Evolutionary conservation across 768 basidiomycete genomes (phyloP), one percentile per base, ranked within the genome.

Genomic region (Lanmaoa rubissima): DNA sequence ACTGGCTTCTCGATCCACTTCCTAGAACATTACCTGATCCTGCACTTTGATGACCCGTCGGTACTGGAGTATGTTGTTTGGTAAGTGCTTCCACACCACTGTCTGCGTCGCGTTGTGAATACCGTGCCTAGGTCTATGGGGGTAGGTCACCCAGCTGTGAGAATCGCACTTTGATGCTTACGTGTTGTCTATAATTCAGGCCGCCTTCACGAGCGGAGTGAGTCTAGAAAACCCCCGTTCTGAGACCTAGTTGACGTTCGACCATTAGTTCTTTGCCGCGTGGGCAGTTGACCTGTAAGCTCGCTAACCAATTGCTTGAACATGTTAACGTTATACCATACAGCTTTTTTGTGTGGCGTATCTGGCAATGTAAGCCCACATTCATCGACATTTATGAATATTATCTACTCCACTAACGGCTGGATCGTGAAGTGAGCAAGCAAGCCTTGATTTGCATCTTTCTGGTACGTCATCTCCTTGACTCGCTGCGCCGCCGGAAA

Each of bases 341-440:
- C 44, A 64, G 63, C 8, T 61, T 48, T 32, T 65, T 61, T 21
- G 38, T 65, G 26, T 64, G 63, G 63, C 63, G 63, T 19, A 54
- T 65, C 19, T 57, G 59, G 59, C 55, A 56, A 48, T 17, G 63
- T 64, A 47, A 55, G 63, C 34, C 10, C 26, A 24, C 26, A 9
- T 31, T 31, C 28, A 7, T 31, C 28, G 28, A 31, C 28, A 8
- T 31, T 8, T 0, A 26, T 38, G 13, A 14, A 2, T 31, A 7
- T 40, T 26, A 0, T 1, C 28, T 31, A 7, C 8, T 17, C 16
- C 34, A 2, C 53, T 51, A 5, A 59, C 21, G 2, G 19, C 28
- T 13, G 14, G 12, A 49, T 12, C 28, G n/a, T 10, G 26, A 43
- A 65, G 63, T 59, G 39, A 55, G 58, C 39, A 54, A 55, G 16